These are phyloP conservation scores for Aspergillus calidoustus DNA, from an alignment of 2,329 filamentous ascomycete genomes.

Conservation along the genomic window DNA sequence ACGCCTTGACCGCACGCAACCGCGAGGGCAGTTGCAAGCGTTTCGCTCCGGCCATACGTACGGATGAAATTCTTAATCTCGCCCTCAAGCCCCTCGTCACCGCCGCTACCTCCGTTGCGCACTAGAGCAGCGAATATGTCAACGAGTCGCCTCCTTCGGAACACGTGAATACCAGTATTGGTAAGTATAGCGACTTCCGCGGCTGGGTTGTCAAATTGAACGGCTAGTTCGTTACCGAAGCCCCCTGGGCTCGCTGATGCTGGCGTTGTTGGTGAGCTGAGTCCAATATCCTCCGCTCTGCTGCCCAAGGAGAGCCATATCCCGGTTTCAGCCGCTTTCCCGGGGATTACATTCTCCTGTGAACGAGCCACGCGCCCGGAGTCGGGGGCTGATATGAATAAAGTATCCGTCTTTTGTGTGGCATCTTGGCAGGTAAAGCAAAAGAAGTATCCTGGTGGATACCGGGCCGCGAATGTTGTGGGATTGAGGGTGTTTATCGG, in stretches of 20 bases:
- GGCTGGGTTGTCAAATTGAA: conserved; percentile 86
- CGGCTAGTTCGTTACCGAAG: conserved; percentile 92
- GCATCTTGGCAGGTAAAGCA: conserved; percentile 73
- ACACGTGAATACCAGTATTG: conserved; percentile 84
- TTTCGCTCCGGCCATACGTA: conserved; percentile 85
- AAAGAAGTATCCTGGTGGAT: conserved; percentile 88
- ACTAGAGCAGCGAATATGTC: conserved; percentile 89
- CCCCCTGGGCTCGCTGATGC: conserved; percentile 71
- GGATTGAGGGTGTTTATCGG: conserved; percentile 50
- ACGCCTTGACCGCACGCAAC: conserved; percentile 94
- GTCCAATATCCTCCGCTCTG: conserved; percentile 75
- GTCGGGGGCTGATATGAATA: conserved; percentile 89
- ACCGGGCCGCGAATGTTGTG: conserved; percentile 55
- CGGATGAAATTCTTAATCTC: conserved; percentile 84
- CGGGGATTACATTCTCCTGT: conserved; percentile 56
- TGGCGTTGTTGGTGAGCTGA: conserved; percentile 74
- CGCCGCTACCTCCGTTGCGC: conserved; percentile 66
- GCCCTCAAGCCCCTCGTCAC: conserved; percentile 74
- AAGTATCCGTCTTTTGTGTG: conserved; percentile 63
- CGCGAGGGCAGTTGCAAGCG: conserved; percentile 85
- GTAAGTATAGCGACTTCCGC: conserved; percentile 90
- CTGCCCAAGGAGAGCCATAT: conserved; percentile 78
- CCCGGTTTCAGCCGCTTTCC: conserved; percentile 75
- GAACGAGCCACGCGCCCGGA: conserved; percentile 75
- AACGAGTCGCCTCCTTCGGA: conserved; percentile 81